Base-by-base conservation (phyloP, 768 basidiomycete genomes). In the Leccinellum rugosiceps region DNA sequence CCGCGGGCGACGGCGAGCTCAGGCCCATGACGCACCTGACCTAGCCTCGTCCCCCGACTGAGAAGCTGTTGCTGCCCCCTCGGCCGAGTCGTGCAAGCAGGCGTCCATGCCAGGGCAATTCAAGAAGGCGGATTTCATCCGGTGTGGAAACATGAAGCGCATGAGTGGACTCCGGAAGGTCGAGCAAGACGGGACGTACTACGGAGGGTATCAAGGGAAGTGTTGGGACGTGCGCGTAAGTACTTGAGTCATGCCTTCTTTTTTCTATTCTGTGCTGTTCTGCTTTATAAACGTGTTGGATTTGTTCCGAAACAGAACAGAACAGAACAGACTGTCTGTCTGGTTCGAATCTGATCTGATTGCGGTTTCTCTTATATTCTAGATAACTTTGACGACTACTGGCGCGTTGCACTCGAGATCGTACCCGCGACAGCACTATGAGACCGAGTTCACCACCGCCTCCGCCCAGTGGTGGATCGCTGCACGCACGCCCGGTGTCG, bases 381-480 rank as follows among this genome's bases (percentile, higher is more conserved):
- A 98, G 97, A 95, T 75, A 95, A 94, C 72, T 98, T 94, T 66
- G 94, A 98, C 65, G 86, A 94, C 58, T 97, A 90, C 68, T 95
- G 93, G 88, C 84, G 92, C 26, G 90, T 98, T 61, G 93, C 94
- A 3, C 83, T 89, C n/a, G 94, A 95, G 67, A 83, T 98, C 46
- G 87, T 92, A 26, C 97, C 97, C 3, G 84, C 91, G 3, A 90
- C 87, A 1, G 77, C 84, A 6, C 78, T 4, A 75, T 80, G 34
- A 82, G 87, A 21, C 76, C 84, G 8, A 78, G 77, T 59, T 87
- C 87, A 2, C 78, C 80, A 21, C 77, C 79, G 2, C 75, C 81
- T 6, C 73, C 4, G n/a, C 11, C 83, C 31, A 60, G 76, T 4
- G 80, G 79, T n/a, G 76, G 76, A n/a, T 82, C 87, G 5, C 72